Evolutionary conservation across 106 monocot species (phyloP).

Genomic region (Xerophyta viscosa): DNA sequence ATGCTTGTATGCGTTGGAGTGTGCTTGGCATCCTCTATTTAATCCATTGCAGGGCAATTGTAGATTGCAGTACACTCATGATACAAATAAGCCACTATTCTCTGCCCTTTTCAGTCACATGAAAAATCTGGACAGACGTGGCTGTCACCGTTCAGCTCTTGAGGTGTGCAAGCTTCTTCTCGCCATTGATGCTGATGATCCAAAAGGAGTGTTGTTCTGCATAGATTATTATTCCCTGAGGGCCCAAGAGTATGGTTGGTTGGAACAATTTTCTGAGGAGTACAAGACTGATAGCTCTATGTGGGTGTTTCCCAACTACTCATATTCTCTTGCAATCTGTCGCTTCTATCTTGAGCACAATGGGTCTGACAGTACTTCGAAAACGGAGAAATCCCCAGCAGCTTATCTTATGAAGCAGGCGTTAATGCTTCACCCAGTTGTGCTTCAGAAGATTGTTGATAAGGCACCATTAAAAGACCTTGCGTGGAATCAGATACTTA

Average conservation of each 20-base stretch:
- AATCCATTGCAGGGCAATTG: constrained; percentile 51
- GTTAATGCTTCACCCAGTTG: constrained; percentile 91
- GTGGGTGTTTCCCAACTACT: constrained; percentile 93
- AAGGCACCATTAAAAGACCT: constrained; percentile 89
- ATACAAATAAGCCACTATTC: constrained; percentile 82
- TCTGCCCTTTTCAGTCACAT: constrained; percentile 87
- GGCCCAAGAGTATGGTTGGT: constrained; percentile 79
- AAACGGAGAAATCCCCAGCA: constrained; percentile 54
- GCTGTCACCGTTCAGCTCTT: constrained; percentile 92
- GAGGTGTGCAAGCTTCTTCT: constrained; percentile 94
- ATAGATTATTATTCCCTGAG: constrained; percentile 91
- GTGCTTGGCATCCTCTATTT: constrained; percentile 92
- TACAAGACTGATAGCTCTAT: constrained; percentile 68
- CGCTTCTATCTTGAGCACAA: constrained; percentile 70
- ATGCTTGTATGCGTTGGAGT: constrained; percentile 85
- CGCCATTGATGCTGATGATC: constrained; percentile 82
- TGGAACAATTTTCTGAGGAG: constrained; percentile 70
- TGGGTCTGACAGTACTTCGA: neutral
- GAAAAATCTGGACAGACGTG: constrained; percentile 86
- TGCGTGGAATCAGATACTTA: constrained; percentile 71
- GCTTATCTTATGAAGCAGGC: constrained; percentile 94
- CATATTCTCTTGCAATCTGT: constrained; percentile 73
- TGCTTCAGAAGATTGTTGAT: constrained; percentile 71
- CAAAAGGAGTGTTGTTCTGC: constrained; percentile 83
- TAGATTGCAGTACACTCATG: constrained; percentile 65